phyloP scores from a whole-genome alignment of 495 filamentous ascomycete species.

The Neurospora africana region DNA sequence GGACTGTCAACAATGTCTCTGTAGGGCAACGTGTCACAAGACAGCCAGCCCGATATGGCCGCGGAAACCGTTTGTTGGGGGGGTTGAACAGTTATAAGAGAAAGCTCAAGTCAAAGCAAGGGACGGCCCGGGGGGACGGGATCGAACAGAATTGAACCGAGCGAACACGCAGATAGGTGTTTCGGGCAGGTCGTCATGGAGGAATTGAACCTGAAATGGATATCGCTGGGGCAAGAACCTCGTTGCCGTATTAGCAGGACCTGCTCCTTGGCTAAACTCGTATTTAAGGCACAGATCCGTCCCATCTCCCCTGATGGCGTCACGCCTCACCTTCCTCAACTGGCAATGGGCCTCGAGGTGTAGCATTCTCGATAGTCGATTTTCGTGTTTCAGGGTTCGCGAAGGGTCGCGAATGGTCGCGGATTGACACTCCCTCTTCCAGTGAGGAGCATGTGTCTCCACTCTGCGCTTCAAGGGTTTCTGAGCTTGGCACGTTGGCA shows the following conservation, averaged over 20 bases:
- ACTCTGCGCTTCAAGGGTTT: not conserved
- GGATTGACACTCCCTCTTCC: not conserved
- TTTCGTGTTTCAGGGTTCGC: not conserved
- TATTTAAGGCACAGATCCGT: not conserved
- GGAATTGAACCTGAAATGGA: not conserved
- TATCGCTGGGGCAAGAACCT: not conserved
- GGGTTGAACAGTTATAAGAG: not conserved
- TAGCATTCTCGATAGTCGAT: not conserved
- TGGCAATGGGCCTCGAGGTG: not conserved
- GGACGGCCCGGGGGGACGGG: not conserved
- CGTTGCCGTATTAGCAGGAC: not conserved
- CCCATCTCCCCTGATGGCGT: not conserved
- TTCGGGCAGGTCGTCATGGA: not conserved
- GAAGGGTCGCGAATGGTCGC: not conserved
- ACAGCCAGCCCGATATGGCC: not conserved
- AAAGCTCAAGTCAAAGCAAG: not conserved
- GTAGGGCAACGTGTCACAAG: not conserved
- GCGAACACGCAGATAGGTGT: not conserved
- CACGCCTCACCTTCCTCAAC: not conserved
- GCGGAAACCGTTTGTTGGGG: not conserved
- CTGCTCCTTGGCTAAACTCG: not conserved
- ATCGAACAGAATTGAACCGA: not conserved
- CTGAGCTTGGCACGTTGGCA: not conserved
- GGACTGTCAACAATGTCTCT: not conserved
- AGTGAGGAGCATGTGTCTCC: not conserved